phyloP scores from a whole-genome alignment of 352 stramenopile genomes.

The Phytophthora boehmeriae region DNA sequence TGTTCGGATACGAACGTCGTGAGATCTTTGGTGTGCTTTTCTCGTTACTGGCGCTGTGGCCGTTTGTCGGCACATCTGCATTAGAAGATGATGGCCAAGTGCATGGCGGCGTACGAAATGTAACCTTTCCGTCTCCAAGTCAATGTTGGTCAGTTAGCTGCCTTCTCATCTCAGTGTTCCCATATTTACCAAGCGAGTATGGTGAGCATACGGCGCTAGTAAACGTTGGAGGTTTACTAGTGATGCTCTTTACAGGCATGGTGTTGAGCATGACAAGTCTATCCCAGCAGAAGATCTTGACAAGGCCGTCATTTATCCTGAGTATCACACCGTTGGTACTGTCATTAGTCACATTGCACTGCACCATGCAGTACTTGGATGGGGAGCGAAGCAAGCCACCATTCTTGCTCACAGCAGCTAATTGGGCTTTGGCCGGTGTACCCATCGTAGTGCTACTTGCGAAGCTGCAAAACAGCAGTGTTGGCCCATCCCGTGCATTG shows the following conservation, averaged over 20 bases:
- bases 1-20: slow-evolving; percentile 67
- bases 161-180: slow-evolving; percentile 71
- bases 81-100: slow-evolving; percentile 6
- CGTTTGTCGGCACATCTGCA: slow-evolving; percentile 29
- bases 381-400: slow-evolving; percentile 58
- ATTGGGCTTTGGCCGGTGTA: slow-evolving; percentile 56
- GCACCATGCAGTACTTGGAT: slow-evolving; percentile 65
- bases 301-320: slow-evolving; percentile 14
- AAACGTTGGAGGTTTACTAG: slow-evolving; percentile 46
- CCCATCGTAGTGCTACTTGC: slow-evolving; percentile 46
- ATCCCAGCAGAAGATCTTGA: slow-evolving; percentile 2
- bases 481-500: background rate
- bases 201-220: slow-evolving; percentile 72
- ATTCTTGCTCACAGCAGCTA: slow-evolving; percentile 50
- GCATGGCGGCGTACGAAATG: background rate
- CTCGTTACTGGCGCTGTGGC: slow-evolving; percentile 56
- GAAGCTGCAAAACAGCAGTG: slow-evolving; percentile 17
- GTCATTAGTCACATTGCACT: slow-evolving; percentile 49
- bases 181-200: slow-evolving; percentile 76
- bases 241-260: slow-evolving; percentile 17
- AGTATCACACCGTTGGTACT: slow-evolving; percentile 29
- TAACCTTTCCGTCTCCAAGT: slow-evolving; percentile 16
- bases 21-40: slow-evolving; percentile 75
- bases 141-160: slow-evolving; percentile 57
- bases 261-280: background rate